Conservation (phyloP, 2,329 filamentous ascomycete species). For the Zymoseptoria pseudotritici region DNA sequence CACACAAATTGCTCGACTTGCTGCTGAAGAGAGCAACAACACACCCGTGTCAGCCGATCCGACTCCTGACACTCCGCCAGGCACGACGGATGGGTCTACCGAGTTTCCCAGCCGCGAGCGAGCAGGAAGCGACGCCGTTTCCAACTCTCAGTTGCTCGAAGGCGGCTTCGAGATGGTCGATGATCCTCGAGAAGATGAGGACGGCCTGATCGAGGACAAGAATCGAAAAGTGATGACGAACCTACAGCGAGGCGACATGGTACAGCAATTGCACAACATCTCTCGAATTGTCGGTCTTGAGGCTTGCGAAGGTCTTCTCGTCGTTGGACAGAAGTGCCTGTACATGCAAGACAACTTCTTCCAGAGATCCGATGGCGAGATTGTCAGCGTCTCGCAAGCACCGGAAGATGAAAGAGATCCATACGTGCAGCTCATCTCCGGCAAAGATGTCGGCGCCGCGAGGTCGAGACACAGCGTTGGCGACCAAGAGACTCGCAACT, state of each 20-base stretch:
- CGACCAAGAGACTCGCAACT: slow-evolving; percentile 79
- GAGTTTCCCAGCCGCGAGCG: slow-evolving; percentile 23
- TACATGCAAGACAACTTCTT: slow-evolving; percentile 98
- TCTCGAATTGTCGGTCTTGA: slow-evolving; percentile 91
- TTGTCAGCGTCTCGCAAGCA: slow-evolving; percentile 93
- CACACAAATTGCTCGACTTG: slow-evolving; percentile 24
- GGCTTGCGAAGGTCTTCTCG: slow-evolving; percentile 85
- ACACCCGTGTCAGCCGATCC: slow-evolving; percentile 13
- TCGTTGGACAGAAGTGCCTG: slow-evolving; percentile 82
- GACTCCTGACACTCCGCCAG: slow-evolving; percentile 4
- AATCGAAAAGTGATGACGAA: slow-evolving; percentile 96
- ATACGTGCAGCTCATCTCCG: slow-evolving; percentile 88
- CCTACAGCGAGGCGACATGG: slow-evolving; percentile 79
- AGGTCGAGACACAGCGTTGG: slow-evolving; percentile 37
- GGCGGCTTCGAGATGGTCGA: slow-evolving; percentile 96
- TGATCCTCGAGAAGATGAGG: slow-evolving; percentile 76
- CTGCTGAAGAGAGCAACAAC: slow-evolving; percentile 21
- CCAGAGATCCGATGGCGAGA: slow-evolving; percentile 88
- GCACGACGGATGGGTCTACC: slow-evolving; percentile 11
- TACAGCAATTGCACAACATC: slow-evolving; percentile 90
- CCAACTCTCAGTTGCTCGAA: slow-evolving; percentile 48
- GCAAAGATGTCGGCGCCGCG: slow-evolving; percentile 57
- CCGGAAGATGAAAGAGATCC: slow-evolving; percentile 87
- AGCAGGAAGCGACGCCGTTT: slow-evolving; percentile 37
- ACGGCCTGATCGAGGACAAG: slow-evolving; percentile 83